Evolutionary conservation across 2,329 filamentous ascomycete genomes (phyloP).

Genomic region (Colletotrichum horii): DNA sequence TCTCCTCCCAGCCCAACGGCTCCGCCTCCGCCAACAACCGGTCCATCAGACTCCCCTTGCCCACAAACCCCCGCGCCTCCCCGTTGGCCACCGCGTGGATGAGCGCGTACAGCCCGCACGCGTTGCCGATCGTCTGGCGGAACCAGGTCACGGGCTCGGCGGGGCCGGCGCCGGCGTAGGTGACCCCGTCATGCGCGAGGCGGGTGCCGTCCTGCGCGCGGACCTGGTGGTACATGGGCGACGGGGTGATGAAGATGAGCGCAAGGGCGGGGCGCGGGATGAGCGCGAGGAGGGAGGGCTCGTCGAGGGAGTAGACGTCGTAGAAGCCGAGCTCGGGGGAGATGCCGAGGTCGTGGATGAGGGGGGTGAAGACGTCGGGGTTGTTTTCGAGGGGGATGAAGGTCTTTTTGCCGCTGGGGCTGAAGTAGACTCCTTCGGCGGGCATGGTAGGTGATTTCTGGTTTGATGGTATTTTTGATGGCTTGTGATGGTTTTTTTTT

Average conservation of each 20-base stretch:
- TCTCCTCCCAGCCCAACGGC: constrained; percentile 61
- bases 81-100: constrained; percentile 79
- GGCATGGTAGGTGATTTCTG: constrained; percentile 26
- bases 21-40: constrained; percentile 66
- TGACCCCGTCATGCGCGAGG: constrained; percentile 25
- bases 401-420: constrained; percentile 34
- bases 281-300: constrained; percentile 76
- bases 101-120: constrained; percentile 80
- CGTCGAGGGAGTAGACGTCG: constrained; percentile 83
- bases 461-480: neutral
- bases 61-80: constrained; percentile 58
- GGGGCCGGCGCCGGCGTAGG: constrained; percentile 35
- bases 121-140: constrained; percentile 83
- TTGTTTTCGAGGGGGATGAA: constrained; percentile 62
- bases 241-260: constrained; percentile 80
- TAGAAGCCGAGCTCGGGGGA: constrained; percentile 73
- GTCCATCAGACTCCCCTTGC: constrained; percentile 58
- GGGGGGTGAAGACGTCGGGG: constrained; percentile 77
- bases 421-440: constrained; percentile 27
- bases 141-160: constrained; percentile 80
- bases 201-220: constrained; percentile 26
- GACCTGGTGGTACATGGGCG: constrained; percentile 51
- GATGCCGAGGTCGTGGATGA: constrained; percentile 75
- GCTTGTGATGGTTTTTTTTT: neutral
- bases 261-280: constrained; percentile 79